These are phyloP conservation scores for Megacollybia platyphylla DNA, from an alignment of 1,284 basidiomycete genomes.

Conservation along the genomic window DNA sequence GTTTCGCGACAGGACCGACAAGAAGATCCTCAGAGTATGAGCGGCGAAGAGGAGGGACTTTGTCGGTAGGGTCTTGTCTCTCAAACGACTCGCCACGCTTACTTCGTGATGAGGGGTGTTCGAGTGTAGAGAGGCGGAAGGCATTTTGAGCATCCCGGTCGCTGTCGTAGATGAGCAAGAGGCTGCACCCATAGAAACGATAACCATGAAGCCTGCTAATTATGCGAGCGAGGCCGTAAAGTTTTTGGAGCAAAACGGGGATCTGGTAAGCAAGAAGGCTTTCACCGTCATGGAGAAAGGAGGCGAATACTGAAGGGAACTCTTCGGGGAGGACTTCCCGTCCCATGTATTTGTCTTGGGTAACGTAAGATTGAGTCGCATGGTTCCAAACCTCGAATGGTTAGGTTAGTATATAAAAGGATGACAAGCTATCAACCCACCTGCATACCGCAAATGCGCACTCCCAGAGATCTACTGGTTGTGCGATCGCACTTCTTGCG, in stretches of 20 bases:
- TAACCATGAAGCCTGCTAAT: conserved; percentile 82
- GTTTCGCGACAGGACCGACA: conserved; percentile 47
- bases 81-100: conserved; percentile 73
- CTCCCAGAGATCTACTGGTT: conserved; percentile 83
- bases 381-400: conserved; percentile 77
- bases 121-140: conserved; percentile 46
- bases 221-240: conserved; percentile 90
- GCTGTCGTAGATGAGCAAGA: conserved; percentile 97
- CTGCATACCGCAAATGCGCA: conserved; percentile 98
- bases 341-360: conserved; percentile 96
- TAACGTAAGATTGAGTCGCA: conserved; percentile 69
- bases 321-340: conserved; percentile 80
- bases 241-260: conserved; percentile 80
- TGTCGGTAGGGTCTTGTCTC: conserved; percentile 27
- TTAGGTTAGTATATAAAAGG: background rate
- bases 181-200: conserved; percentile 94
- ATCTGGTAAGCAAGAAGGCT: conserved; percentile 84
- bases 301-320: conserved; percentile 71
- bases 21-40: conserved; percentile 69
- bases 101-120: conserved; percentile 57
- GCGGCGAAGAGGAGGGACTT: conserved; percentile 40
- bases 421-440: conserved; percentile 31
- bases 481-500: conserved; percentile 97
- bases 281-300: conserved; percentile 82
- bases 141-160: conserved; percentile 76